Conservation (phyloP, 2,329 filamentous ascomycete genomes). For the Neofusicoccum sp. region DNA sequence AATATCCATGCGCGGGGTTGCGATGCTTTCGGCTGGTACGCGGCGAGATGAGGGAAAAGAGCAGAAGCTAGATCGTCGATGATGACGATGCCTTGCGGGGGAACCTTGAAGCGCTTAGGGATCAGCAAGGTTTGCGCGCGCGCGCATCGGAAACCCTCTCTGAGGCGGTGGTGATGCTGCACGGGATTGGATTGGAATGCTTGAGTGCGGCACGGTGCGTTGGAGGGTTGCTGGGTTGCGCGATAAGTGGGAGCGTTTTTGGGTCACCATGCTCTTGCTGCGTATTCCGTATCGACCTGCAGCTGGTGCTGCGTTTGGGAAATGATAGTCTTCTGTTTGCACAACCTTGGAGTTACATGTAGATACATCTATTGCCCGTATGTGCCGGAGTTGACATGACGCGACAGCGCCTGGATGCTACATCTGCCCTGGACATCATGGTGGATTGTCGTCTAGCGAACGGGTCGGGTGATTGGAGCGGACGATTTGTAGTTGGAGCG, state of each 20-base stretch:
- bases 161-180: too few relatives aligned
- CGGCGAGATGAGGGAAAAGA: not conserved
- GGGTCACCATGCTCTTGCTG: not conserved
- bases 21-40: not conserved
- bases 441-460: too few relatives aligned
- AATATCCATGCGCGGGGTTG: not conserved
- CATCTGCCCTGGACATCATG: too few relatives aligned
- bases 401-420: too few relatives aligned
- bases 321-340: not conserved
- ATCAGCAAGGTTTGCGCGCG: not conserved
- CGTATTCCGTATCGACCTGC: not conserved
- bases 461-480: not conserved
- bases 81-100: not conserved
- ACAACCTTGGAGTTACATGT: slow-evolving; percentile 1
- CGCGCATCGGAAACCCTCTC: not conserved
- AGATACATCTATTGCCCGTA: not conserved
- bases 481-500: not conserved
- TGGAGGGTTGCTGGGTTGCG: not conserved
- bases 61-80: not conserved
- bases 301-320: not conserved
- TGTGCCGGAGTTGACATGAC: too few relatives aligned
- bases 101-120: not conserved
- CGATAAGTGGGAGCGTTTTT: not conserved
- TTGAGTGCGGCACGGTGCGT: too few relatives aligned
- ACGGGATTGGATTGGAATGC: too few relatives aligned